Percentiles rank a stretch among this genome's conserved stretches.
Conservation (phyloP, 495 filamentous ascomycete species). For the Aspergillus campestris region DNA sequence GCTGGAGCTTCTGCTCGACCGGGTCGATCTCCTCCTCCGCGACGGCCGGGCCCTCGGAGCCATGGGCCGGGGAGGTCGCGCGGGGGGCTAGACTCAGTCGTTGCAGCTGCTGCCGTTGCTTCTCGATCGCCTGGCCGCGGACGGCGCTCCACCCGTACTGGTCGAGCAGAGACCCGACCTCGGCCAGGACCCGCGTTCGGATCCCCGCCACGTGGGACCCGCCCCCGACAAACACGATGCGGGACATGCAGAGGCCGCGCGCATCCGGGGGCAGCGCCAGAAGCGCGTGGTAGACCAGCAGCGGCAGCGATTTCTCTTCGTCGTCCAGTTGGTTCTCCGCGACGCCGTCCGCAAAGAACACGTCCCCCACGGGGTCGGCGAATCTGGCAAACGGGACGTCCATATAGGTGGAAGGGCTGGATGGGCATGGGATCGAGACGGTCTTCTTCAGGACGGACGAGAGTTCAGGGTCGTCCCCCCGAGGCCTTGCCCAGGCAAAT, state of each 20-base stretch:
- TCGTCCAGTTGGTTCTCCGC: slow-evolving; percentile 61
- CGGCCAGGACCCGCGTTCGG: slow-evolving; percentile 67
- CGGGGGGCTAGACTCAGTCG: slow-evolving; percentile 29
- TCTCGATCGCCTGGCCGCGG: slow-evolving; percentile 50
- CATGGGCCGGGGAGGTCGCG: slow-evolving; percentile 7
- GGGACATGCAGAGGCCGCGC: slow-evolving; percentile 76
- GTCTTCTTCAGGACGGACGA: slow-evolving; percentile 5
- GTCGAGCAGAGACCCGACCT: slow-evolving; percentile 56
- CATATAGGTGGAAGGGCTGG: slow-evolving; percentile 27
- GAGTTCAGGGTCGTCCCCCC: background rate
- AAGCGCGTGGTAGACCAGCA: slow-evolving; percentile 68
- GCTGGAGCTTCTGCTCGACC: slow-evolving; percentile 54
- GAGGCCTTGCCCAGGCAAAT: slow-evolving; percentile 64
- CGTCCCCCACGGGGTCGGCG: slow-evolving; percentile 63
- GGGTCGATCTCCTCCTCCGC: slow-evolving; percentile 47
- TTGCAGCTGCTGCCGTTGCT: slow-evolving; percentile 44
- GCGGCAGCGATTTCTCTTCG: slow-evolving; percentile 67
- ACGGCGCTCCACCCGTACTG: slow-evolving; percentile 70
- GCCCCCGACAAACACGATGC: slow-evolving; percentile 82
- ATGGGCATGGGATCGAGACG: slow-evolving; percentile 38
- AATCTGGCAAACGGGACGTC: slow-evolving; percentile 59
- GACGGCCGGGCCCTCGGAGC: slow-evolving; percentile 17
- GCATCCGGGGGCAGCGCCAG: slow-evolving; percentile 71
- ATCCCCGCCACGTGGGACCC: slow-evolving; percentile 73
- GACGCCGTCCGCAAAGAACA: slow-evolving; percentile 56